Base-by-base conservation (phyloP, 257 asterid species). In the Datura wrightii region DNA sequence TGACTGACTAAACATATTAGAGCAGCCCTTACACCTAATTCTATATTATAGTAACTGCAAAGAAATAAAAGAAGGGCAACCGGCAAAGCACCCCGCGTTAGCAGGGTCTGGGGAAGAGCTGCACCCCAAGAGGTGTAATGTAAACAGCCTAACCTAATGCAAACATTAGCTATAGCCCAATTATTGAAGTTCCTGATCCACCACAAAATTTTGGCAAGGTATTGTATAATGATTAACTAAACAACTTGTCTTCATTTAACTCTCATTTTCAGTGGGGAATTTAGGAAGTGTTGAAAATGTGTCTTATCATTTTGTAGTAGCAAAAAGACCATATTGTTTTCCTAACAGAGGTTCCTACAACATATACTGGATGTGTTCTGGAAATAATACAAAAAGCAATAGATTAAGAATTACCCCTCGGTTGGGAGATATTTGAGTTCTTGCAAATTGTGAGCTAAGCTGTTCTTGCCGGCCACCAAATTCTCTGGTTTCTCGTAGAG, bases 371-470 rank as follows among this genome's bases (percentile, higher is more conserved):
- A 52, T 53, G 62, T 31, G 8, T 85, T 66, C 72, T 37, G 8
- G 67, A 39, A 79, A 71, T 37, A 41, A 41, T 83, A 31, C 66
- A 80, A 11, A 80, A 80, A 42, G 84, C 58, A 59, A 42, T 39
- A 10, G 42, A 14, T 58, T 44, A 59, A 39, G 69, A 70, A 66
- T 82, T 90, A 88, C 92, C 89, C 80, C 90, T 89, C 86, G 95
- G 89, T 86, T 89, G 50, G 93, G 84, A 87, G 95, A 88, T 71
- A 79, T 55, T 82, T 90, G 97, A 78, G 93, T 80, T 86, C 93
- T 91, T 56, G 86, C 82, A 58, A 83, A 85, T 66, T 86, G 90
- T 16, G 85, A 31, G 83, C 36, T 88, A 39, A 84, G 66, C 53
- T 79, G 90, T 19, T 89, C 89, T 53, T 87, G 88, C 31, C 62